Evolutionary conservation across 2,329 filamentous ascomycete genomes (phyloP).

Genomic region (Alternaria solani): DNA sequence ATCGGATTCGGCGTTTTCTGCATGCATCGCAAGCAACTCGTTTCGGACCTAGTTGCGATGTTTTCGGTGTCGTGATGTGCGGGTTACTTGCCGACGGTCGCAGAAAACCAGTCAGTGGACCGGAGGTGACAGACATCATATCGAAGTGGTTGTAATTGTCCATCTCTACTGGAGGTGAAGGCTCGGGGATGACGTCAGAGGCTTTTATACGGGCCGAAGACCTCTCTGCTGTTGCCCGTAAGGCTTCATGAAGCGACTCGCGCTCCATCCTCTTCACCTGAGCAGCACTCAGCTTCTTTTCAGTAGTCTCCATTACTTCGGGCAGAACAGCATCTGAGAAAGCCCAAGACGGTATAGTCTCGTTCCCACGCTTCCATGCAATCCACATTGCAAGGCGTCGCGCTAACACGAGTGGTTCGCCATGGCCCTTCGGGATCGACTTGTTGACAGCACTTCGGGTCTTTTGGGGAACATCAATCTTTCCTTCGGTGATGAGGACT

Average conservation of each 20-base stretch:
- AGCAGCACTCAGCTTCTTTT: constrained; percentile 64
- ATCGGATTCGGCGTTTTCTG: constrained; percentile 67
- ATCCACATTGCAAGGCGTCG: constrained; percentile 70
- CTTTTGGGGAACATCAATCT: constrained; percentile 67
- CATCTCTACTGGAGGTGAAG: constrained; percentile 21
- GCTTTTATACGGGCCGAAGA: constrained; percentile 51
- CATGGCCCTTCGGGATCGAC: constrained; percentile 69
- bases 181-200: constrained; percentile 25
- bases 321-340: constrained; percentile 64
- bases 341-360: constrained; percentile 68
- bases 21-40: constrained; percentile 69
- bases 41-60: constrained; percentile 67
- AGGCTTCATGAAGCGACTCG: constrained; percentile 57
- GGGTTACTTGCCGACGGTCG: constrained; percentile 48
- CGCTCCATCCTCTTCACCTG: constrained; percentile 65
- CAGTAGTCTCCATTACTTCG: constrained; percentile 45
- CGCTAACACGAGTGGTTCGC: constrained; percentile 67
- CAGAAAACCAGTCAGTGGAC: constrained; percentile 44
- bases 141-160: constrained; percentile 25
- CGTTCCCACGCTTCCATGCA: constrained; percentile 73
- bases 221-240: constrained; percentile 53
- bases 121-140: constrained; percentile 23
- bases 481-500: constrained; percentile 67
- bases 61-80: constrained; percentile 61
- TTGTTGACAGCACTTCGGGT: constrained; percentile 66